Conservation (phyloP, 2,329 filamentous ascomycete species). For the Alternaria gansuensis region DNA sequence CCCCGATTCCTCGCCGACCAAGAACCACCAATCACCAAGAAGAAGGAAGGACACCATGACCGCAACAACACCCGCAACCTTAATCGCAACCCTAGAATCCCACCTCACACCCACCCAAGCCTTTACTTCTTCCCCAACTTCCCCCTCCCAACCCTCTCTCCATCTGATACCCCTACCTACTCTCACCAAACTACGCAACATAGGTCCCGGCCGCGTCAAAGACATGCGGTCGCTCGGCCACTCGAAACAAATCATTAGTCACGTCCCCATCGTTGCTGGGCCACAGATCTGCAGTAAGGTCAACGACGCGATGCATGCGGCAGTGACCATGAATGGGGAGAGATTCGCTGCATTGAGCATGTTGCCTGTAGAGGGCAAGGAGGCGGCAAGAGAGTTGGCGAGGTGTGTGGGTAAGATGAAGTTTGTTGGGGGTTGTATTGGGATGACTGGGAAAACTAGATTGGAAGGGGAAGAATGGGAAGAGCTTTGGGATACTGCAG, state of each 20-base stretch:
- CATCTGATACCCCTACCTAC: conserved; percentile 28
- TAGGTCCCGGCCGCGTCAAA: conserved; percentile 34
- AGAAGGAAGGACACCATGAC: background rate
- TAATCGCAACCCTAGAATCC: conserved; percentile 42
- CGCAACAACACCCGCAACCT: conserved; percentile 17
- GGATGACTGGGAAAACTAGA: conserved; percentile 51
- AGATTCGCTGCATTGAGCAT: conserved; percentile 57
- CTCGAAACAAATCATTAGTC: conserved; percentile 39
- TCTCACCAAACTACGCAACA: conserved; percentile 36
- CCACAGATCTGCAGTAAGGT: conserved; percentile 31
- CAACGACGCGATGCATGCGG: conserved; percentile 39
- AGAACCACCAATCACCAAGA: background rate
- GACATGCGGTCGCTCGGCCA: conserved; percentile 38
- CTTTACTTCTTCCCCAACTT: conserved; percentile 15
- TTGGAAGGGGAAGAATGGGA: conserved; percentile 58
- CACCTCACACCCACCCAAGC: conserved; percentile 31
- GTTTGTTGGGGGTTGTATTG: conserved; percentile 61
- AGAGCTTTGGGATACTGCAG: conserved; percentile 54
- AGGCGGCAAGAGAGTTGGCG: conserved; percentile 50
- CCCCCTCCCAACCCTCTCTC: conserved; percentile 25
- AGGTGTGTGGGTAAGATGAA: conserved; percentile 56
- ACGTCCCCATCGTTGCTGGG: conserved; percentile 32
- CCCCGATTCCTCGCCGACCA: background rate
- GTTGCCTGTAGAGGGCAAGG: conserved; percentile 50
- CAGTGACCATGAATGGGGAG: conserved; percentile 36